phyloP scores from a whole-genome alignment of 2,329 filamentous ascomycete genomes.

The Diaporthe velutina region DNA sequence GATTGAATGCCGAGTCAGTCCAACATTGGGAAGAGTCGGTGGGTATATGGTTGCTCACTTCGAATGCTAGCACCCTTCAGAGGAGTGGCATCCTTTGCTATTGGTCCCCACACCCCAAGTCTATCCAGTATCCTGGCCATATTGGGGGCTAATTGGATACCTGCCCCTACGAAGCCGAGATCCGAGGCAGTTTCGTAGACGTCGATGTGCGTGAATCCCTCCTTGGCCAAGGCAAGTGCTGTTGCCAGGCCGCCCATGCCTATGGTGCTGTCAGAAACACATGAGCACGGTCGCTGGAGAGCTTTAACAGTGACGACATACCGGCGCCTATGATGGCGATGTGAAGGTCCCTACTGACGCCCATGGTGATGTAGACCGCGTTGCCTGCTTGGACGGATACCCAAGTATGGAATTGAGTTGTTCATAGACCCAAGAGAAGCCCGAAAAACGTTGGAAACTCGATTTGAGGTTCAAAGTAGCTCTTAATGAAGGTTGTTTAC shows the following conservation, averaged over 20 bases:
- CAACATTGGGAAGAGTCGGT: too few relatives aligned
- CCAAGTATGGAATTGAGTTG: background rate
- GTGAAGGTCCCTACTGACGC: slow-evolving; percentile 43
- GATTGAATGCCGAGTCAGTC: background rate
- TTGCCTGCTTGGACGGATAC: too few relatives aligned
- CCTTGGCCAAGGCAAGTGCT: slow-evolving; percentile 81
- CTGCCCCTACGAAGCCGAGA: slow-evolving; percentile 85
- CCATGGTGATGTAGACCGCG: background rate
- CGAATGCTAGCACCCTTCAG: slow-evolving; percentile 38
- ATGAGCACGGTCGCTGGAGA: background rate
- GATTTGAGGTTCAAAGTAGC: background rate
- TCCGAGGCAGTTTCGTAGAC: slow-evolving; percentile 81
- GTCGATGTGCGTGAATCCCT: slow-evolving; percentile 79
- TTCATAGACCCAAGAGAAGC: rapidly evolving
- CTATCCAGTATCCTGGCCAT: slow-evolving; percentile 80
- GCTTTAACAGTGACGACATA: slow-evolving; percentile 34
- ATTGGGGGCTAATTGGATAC: slow-evolving; percentile 87
- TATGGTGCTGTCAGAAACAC: slow-evolving; percentile 45
- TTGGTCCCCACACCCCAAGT: slow-evolving; percentile 37
- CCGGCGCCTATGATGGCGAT: slow-evolving; percentile 51
- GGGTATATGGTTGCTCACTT: slow-evolving; percentile 26
- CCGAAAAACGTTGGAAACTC: rapidly evolving
- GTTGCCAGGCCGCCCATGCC: slow-evolving; percentile 83
- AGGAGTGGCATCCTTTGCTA: slow-evolving; percentile 36
- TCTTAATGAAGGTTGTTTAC: background rate